Base-by-base conservation (phyloP, 2,329 filamentous ascomycete genomes). In the Xylaria sp. region DNA sequence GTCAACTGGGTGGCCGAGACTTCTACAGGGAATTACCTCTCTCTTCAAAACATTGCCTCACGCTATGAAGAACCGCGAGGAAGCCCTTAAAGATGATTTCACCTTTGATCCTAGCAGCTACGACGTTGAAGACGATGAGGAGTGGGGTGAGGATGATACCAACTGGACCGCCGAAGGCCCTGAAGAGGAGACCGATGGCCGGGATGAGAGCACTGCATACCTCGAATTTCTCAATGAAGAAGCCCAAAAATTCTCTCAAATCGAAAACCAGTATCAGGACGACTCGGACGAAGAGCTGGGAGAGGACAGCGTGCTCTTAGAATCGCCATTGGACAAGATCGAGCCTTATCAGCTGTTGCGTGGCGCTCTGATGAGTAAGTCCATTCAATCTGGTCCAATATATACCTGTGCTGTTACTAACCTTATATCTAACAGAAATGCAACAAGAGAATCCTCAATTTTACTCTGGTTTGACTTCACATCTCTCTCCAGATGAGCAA, bases 171-270 rank as follows among this genome's bases (percentile, higher is more conserved):
- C 86, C 51, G 92, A 93, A 44, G 90, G 92, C 67, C 87, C 88
- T 71, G 89, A 89, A 33, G 92, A 93, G 71, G 88, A 88, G 15
- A 80, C 79, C 3, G 91, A 97, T 70, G 86, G 90, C 75, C 92
- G 94, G 77, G 95, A 97, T 75, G 95, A 98, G 81, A 96, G 93
- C 79, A 92, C 92, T 28, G 93, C 95, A 6, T 99, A 99, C 79
- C 88, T 99, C 56, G 94, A 98, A 74, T 99, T 99, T 84, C 83
- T 99, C 33, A 97, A 95, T 75, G 92, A 97, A 79, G 95, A 98
- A 90, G 93, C 94, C 13, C 90, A 93, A 75, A 97, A 96, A 79
- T 95, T 96, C 79, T 90, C 91, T 71, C 87, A 90, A 20, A 86
- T 91, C 33, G 85, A 87, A 38, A 76, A 73, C 38, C 73, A 75